Conservation (phyloP, 345 rosid species). For the Kernera saxatilis region DNA sequence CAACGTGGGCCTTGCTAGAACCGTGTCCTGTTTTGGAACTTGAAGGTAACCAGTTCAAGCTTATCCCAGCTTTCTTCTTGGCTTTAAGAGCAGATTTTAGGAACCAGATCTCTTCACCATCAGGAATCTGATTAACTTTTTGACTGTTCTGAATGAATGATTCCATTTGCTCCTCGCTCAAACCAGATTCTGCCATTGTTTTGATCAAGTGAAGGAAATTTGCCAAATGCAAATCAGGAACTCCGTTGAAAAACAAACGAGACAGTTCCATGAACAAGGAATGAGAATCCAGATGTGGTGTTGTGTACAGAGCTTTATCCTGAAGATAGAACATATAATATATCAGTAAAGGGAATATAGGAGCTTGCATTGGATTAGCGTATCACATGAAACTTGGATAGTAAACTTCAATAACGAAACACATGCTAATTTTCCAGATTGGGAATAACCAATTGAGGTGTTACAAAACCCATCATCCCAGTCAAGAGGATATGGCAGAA, state of each 20-base stretch:
- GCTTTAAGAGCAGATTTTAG: conserved; percentile 37
- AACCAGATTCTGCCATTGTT: conserved; percentile 70
- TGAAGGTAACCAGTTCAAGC: conserved; percentile 64
- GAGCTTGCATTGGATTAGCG: not conserved
- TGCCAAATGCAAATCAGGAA: conserved; percentile 67
- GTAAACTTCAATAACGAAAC: not conserved
- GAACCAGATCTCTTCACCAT: conserved; percentile 60
- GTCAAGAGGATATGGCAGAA: conserved; percentile 5
- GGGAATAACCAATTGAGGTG: not conserved
- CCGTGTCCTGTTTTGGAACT: conserved; percentile 68
- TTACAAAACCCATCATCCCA: not conserved
- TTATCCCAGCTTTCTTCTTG: conserved; percentile 40
- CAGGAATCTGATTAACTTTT: conserved; percentile 64
- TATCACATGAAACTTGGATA: too few species aligned
- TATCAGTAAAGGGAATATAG: not conserved
- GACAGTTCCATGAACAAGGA: conserved; percentile 74
- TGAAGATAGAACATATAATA: conserved; percentile 32
- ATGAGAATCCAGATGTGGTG: conserved; percentile 54
- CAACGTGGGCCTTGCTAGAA: conserved; percentile 32
- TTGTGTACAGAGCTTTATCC: conserved; percentile 65
- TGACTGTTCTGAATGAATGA: conserved; percentile 67
- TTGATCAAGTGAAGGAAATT: conserved; percentile 85
- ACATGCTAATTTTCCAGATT: not conserved
- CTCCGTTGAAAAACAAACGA: conserved; percentile 59
- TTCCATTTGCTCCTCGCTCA: conserved; percentile 63